Conservation (phyloP, 2,329 filamentous ascomycete species). For the Talaromyces marneffei region DNA sequence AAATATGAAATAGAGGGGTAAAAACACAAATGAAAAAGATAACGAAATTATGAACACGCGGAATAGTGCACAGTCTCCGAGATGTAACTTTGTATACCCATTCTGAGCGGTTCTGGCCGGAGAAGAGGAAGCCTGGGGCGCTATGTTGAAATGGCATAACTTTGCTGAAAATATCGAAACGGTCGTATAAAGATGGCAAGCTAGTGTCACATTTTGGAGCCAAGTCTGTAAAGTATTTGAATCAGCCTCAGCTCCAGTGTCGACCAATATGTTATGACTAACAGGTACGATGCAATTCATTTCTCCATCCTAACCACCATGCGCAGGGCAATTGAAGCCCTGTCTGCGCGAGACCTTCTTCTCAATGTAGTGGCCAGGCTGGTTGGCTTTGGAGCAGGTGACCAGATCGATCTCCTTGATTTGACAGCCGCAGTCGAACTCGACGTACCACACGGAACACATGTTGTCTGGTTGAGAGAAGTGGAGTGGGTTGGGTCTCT, state of each 20-base stretch:
- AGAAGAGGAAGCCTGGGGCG: neutral
- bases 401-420: constrained; percentile 30
- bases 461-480: constrained; percentile 18
- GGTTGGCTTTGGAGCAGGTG: constrained; percentile 30
- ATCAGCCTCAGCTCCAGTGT: neutral
- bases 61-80: neutral
- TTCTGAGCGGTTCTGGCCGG: neutral
- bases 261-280: neutral
- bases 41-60: neutral
- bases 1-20: constrained; percentile 1
- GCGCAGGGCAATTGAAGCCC: constrained; percentile 31
- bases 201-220: constrained; percentile 6
- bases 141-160: constrained; percentile 1
- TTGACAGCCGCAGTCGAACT: constrained; percentile 35
- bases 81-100: neutral
- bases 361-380: constrained; percentile 27
- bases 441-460: constrained; percentile 34
- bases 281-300: neutral
- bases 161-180: constrained; percentile 5
- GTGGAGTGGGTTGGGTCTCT: neutral
- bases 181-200: constrained; percentile 2
- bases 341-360: constrained; percentile 28
- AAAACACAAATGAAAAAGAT: neutral
- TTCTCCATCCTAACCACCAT: constrained; percentile 17
- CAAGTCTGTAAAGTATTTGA: neutral